Percentiles rank a stretch among this genome's conserved stretches.
These are phyloP conservation scores for Lactarius akahatsu DNA, from an alignment of 768 basidiomycete genomes.

Conservation along the genomic window DNA sequence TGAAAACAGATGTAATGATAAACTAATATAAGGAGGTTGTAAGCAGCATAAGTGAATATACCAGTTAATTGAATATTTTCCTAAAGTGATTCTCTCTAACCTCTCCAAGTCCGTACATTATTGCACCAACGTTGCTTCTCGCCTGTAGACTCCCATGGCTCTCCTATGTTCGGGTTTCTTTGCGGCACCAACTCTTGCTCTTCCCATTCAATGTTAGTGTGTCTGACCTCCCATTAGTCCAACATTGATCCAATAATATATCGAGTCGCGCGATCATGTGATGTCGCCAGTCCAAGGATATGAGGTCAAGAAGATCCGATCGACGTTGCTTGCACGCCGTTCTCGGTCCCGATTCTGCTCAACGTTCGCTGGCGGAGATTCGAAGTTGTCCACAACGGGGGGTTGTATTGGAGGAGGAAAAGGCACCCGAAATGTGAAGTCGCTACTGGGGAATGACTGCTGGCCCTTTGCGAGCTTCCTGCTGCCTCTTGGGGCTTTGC, in stretches of 20 bases:
- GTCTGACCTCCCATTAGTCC: not conserved
- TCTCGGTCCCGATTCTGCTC: constrained; percentile 9
- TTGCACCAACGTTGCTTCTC: not conserved
- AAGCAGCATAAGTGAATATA: constrained; percentile 20
- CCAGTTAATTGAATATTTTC: constrained; percentile 14
- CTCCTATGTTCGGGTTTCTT: not conserved
- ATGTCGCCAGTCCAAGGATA: constrained; percentile 11
- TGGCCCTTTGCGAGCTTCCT: constrained; percentile 20
- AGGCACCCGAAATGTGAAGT: constrained; percentile 13
- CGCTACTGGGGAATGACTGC: constrained; percentile 6
- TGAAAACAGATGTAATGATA: not conserved
- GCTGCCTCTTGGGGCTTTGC: constrained; percentile 66
- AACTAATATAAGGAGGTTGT: constrained; percentile 23
- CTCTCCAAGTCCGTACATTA: constrained; percentile 5
- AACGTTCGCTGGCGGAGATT: not conserved
- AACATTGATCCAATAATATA: constrained; percentile 4
- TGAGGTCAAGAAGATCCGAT: constrained; percentile 12
- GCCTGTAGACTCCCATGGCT: not conserved
- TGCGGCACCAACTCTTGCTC: not conserved
- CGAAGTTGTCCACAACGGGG: not conserved
- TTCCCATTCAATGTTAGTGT: not conserved
- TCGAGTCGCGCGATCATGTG: constrained; percentile 13
- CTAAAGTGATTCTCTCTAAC: constrained; percentile 2
- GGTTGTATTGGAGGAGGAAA: constrained; percentile 12
- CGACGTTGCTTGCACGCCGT: constrained; percentile 8